Percentiles rank a stretch among this genome's conserved stretches.
phyloP scores from a whole-genome alignment of 106 monocot genomes.

The Cymbidium sinense region DNA sequence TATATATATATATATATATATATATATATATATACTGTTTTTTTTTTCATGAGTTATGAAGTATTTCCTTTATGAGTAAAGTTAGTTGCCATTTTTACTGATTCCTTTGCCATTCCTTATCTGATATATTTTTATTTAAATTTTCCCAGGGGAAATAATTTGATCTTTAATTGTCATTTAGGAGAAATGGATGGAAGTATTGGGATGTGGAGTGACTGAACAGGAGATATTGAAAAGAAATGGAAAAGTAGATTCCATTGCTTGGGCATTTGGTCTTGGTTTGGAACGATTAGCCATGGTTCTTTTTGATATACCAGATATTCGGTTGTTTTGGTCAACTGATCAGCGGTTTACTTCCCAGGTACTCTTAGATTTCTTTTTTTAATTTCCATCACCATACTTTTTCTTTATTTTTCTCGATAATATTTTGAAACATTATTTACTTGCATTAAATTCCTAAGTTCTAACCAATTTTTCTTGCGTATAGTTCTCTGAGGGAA shows the following conservation, averaged over 20 bases:
- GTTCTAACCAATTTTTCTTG: neutral
- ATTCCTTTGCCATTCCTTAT: neutral
- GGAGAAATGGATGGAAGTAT: conserved; percentile 97
- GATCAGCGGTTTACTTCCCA: conserved; percentile 93
- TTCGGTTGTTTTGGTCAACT: conserved; percentile 89
- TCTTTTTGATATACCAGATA: conserved; percentile 97
- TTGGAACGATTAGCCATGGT: conserved; percentile 96
- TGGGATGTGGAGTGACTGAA: conserved; percentile 98
- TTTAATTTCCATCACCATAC: neutral
- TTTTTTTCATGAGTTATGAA: neutral
- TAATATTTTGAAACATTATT: neutral
- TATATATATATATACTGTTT: too few species aligned
- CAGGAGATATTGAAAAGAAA: conserved; percentile 75
- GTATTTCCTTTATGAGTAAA: neutral
- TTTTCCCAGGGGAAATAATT: neutral
- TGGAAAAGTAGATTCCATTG: conserved; percentile 65
- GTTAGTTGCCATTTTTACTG: neutral
- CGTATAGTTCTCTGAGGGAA: conserved; percentile 76
- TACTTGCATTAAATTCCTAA: neutral
- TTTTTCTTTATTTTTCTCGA: neutral
- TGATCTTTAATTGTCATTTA: conserved; percentile 15
- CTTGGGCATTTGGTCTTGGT: conserved; percentile 99
- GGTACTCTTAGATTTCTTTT: conserved; percentile 23
- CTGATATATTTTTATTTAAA: neutral
- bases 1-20: too few species aligned